A percentile compares a stretch with the other conserved stretches of the same genome.
phyloP scores from a whole-genome alignment of 768 basidiomycete genomes.

The Daedaleopsis nitida region DNA sequence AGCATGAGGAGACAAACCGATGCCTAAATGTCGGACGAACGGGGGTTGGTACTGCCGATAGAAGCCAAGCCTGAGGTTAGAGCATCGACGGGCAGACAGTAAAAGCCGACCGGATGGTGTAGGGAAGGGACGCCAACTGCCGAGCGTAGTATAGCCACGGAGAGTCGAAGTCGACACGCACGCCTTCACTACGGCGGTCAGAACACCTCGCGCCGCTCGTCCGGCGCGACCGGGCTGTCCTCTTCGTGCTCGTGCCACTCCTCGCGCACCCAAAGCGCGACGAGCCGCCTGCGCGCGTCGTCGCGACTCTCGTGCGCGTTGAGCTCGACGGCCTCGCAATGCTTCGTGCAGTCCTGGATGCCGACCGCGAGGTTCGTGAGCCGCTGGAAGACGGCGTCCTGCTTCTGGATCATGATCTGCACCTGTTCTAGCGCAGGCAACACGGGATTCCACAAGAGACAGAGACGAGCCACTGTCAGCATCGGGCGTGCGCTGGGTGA shows the following conservation, averaged over 20 bases:
- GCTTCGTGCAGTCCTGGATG: conserved; percentile 23
- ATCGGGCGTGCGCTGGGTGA: not conserved
- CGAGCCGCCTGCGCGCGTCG: conserved; percentile 19
- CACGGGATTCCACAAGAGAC: not conserved
- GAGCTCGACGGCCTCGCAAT: conserved; percentile 24
- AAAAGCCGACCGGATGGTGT: too few species aligned
- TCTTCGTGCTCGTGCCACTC: not conserved
- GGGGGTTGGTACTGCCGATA: too few species aligned
- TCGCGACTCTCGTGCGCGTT: conserved; percentile 17
- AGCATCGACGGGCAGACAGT: too few species aligned
- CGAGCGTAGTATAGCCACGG: too few species aligned
- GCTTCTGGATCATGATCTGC: conserved; percentile 24
- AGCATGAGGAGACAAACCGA: too few species aligned
- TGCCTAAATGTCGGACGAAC: too few species aligned
- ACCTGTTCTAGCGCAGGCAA: conserved; percentile 12
- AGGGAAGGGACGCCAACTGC: too few species aligned
- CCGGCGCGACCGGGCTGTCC: too few species aligned
- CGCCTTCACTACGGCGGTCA: too few species aligned
- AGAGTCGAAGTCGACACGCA: too few species aligned
- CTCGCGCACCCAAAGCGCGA: conserved; percentile 22
- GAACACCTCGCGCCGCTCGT: too few species aligned
- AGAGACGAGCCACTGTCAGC: not conserved
- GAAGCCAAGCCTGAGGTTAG: too few species aligned
- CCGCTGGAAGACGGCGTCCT: conserved; percentile 20
- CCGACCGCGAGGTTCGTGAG: conserved; percentile 24